Evolutionary conservation across 345 rosid genomes (phyloP).

Genomic region (Euphorbia lathyris): DNA sequence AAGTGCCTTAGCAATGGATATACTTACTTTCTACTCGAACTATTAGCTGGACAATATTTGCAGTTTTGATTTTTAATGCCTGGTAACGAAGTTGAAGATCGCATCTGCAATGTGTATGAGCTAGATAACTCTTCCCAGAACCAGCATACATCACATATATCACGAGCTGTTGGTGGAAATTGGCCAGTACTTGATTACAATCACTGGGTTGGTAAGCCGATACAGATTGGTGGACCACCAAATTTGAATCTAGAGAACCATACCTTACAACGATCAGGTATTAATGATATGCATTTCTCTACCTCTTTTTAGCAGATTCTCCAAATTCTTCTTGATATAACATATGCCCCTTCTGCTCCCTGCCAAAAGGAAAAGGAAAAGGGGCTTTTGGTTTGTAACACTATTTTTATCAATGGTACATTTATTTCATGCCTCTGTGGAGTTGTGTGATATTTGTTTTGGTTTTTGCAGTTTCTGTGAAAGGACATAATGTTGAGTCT

Average conservation of each 20-base stretch:
- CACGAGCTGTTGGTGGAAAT: constrained; percentile 26
- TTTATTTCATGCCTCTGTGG: background rate
- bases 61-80: constrained; percentile 43
- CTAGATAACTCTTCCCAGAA: constrained; percentile 34
- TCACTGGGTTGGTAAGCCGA: constrained; percentile 33
- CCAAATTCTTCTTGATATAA: background rate
- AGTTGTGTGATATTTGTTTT: constrained; percentile 10
- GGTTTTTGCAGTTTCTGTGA: constrained; percentile 25
- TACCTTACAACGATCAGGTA: constrained; percentile 37
- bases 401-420: background rate
- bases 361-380: background rate
- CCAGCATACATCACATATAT: constrained; percentile 29
- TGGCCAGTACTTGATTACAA: constrained; percentile 34
- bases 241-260: constrained; percentile 28
- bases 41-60: constrained; percentile 26
- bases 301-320: background rate
- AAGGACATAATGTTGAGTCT: constrained; percentile 26
- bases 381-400: background rate
- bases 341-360: background rate
- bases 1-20: constrained; percentile 28
- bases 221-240: constrained; percentile 28
- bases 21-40: constrained; percentile 20
- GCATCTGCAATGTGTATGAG: constrained; percentile 37
- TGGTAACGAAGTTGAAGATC: constrained; percentile 41
- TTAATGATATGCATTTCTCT: background rate